Percentiles rank a stretch among this genome's conserved stretches.
Evolutionary conservation across 106 monocot species (phyloP).

Genomic region (Alisma plantagoaquatica): DNA sequence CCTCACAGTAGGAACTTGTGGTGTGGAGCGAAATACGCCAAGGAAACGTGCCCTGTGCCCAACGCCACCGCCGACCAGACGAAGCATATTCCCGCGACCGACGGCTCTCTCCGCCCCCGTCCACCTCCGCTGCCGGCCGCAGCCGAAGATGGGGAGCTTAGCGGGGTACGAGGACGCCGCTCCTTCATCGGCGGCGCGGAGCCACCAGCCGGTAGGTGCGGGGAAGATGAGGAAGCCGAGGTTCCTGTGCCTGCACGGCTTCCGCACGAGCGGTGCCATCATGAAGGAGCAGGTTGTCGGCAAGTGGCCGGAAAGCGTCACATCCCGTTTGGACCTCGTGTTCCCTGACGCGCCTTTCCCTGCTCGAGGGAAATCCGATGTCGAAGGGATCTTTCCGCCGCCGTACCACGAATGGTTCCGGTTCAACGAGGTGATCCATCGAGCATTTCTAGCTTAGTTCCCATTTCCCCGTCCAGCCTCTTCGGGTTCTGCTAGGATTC

Average conservation of each 20-base stretch:
- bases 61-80: no score
- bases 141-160: slow-evolving; percentile 44
- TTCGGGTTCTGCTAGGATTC: no score
- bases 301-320: slow-evolving; percentile 76
- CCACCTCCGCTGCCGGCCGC: no score
- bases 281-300: slow-evolving; percentile 72
- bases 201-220: not conserved
- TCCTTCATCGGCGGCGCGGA: not conserved
- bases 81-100: no score
- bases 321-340: slow-evolving; percentile 64
- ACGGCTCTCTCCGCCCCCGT: no score
- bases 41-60: no score
- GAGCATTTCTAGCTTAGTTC: no score
- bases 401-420: slow-evolving; percentile 99
- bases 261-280: slow-evolving; percentile 91
- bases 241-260: slow-evolving; percentile 90
- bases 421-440: slow-evolving; percentile 84
- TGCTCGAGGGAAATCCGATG: slow-evolving; percentile 75
- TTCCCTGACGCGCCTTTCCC: slow-evolving; percentile 82
- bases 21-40: no score
- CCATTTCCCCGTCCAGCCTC: no score
- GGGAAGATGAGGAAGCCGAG: slow-evolving; percentile 23
- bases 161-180: not conserved
- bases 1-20: no score
- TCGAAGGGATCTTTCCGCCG: slow-evolving; percentile 77